Base-by-base conservation (phyloP, 2,329 filamentous ascomycete genomes). In the Diaporthe destruens region DNA sequence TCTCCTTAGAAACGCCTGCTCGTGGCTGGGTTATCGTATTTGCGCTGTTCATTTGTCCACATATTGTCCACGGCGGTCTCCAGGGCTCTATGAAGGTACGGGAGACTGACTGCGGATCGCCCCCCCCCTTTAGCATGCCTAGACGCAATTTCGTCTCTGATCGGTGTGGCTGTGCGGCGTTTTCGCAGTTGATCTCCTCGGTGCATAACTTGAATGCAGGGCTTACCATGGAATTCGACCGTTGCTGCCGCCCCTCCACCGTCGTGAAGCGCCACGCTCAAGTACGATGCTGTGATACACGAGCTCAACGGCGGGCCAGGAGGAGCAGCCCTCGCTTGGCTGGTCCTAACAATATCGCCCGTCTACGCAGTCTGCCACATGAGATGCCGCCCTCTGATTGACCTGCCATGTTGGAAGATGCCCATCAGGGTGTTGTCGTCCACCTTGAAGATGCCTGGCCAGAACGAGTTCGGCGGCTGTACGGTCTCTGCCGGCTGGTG, bases 401-500 rank as follows among this genome's bases (percentile, higher is more conserved):
- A 57, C 59, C 63, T 61, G 57, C 56, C 56, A 16, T 74, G 72
- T 49, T 74, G 70, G 54, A 71, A 74, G 20, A 55, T 71, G 14
- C 44, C 66, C 36, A 74, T 34, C 23, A 74, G 54, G 9, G 71
- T 71, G 16, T 63, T 61, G 20, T 71, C 66, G 54, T 56, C 68
- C 11, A 70, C 54, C 53, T 54, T 70, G 47, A 74, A 70, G 36
- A 74, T 67, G 18, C 72, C 72, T 2, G 72, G 72, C 72, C 72
- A 74, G 25, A 74, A 69, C 14, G 65, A 74, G 12, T 51, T 42
- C 1, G 56, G 54, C 9, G 57, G 36, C 29, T 66, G 71, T 16
- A 68, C 71, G 3, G 53, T 49, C 18, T 70, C 57, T 2, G 72
- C 57, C 11, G 51, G 36, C 56, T 61, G 66, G 70, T 67, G 70